Base-by-base conservation (phyloP, 306 rosid species). In the Vachellia pachyceras region DNA sequence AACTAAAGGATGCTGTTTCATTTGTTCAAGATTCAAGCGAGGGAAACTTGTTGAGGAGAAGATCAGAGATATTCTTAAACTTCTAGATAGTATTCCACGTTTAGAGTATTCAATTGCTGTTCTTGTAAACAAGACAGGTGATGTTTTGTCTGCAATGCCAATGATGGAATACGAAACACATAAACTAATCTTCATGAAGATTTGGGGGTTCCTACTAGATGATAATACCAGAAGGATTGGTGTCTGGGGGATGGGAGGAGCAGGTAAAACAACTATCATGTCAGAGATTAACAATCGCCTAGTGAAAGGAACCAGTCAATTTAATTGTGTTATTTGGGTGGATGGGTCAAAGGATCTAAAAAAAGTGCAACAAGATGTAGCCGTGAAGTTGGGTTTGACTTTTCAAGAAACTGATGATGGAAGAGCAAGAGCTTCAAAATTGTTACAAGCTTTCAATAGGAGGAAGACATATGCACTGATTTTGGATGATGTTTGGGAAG, bases 201-300 rank as follows among this genome's bases (percentile, higher is more conserved):
- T 73, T 36, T 18, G 12, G n/a, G 14, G 0, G 11, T 73, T 23
- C 66, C 20, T 73, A 25, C 20, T 10, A 12, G 9, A 41, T n/a
- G 7, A 46, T 0, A 15, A 7, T 2, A 14, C 64, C 1, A 46
- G 36, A 18, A 72, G 64, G 64, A 37, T 80, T 23, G 73, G 45
- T 72, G 55, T 80, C 11, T 61, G 37, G 23, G 73, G 83, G 6
- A 83, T 78, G 80, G 61, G 82, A 7, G 86, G 86, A 2, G 57
- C 55, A 1, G 83, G 86, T 9, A 83, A 83, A 46, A 82, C 84
- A 3, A 82, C 80, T 10, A 35, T 82, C 64, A 68, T 82, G 84
- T 57, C 20, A 11, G 63, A 68, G 5, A 44, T 82, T 12, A 14
- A 76, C 36, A 82, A 76, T 57, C 46, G 63, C 45, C 80, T 8